Conservation (phyloP, 2,329 filamentous ascomycete genomes). For the Fusarium sp. region DNA sequence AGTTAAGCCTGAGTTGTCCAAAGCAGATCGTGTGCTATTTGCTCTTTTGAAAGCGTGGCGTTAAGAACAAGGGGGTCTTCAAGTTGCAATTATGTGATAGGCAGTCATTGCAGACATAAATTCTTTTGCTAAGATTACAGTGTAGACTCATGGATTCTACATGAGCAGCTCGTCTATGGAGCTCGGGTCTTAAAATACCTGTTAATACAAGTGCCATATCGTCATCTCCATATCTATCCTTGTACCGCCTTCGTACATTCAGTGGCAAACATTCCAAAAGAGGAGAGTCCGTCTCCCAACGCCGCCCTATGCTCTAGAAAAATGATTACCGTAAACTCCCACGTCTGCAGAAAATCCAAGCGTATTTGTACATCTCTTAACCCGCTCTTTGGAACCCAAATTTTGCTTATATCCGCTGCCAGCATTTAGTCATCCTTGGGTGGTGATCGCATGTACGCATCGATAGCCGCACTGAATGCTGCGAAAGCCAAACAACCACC, state of each 20-base stretch:
- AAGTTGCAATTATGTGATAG: background rate
- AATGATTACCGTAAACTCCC: conserved; percentile 42
- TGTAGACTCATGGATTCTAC: conserved; percentile 19
- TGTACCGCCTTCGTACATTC: background rate
- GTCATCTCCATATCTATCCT: conserved; percentile 12
- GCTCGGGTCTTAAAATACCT: conserved; percentile 33
- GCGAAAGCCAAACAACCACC: conserved; percentile 94
- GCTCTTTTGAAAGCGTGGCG: conserved; percentile 37
- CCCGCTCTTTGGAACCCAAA: background rate
- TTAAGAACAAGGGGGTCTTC: conserved; percentile 8
- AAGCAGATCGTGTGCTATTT: background rate
- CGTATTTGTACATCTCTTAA: conserved; percentile 32
- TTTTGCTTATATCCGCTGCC: background rate
- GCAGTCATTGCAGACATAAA: background rate
- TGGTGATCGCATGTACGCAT: conserved; percentile 88
- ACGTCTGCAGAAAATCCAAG: conserved; percentile 27
- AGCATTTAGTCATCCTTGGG: conserved; percentile 66
- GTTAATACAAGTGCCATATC: conserved; percentile 31
- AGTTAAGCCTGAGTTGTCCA: conserved; percentile 17
- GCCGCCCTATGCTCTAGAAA: conserved; percentile 47
- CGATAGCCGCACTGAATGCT: conserved; percentile 90
- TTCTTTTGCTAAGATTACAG: conserved; percentile 13
- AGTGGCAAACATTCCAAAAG: conserved; percentile 39
- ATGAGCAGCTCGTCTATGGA: conserved; percentile 29
- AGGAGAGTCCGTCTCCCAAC: conserved; percentile 44